Evolutionary conservation across 495 filamentous ascomycete genomes (phyloP).

Genomic region (Melanomma pulvis-pyrius): DNA sequence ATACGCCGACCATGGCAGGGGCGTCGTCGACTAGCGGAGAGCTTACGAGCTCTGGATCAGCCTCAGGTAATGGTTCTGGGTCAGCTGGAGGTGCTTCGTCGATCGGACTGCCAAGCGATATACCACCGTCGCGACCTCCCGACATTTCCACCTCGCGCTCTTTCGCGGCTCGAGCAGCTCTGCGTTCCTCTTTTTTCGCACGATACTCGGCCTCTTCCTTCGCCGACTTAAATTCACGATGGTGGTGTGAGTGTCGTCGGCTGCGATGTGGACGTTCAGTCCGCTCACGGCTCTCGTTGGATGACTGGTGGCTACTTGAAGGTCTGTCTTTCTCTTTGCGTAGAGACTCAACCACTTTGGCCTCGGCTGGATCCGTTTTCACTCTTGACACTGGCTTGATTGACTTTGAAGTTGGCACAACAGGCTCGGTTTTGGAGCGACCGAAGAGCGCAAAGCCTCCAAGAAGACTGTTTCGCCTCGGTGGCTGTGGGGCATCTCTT

Average conservation of each 20-base stretch:
- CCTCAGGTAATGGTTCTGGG: not conserved
- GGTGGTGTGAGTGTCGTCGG: conserved; percentile 30
- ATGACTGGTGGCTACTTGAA: conserved; percentile 21
- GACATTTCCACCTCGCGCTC: conserved; percentile 25
- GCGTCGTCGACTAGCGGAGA: conserved; percentile 25
- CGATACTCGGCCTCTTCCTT: conserved; percentile 34
- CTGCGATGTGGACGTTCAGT: conserved; percentile 27
- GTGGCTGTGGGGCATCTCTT: conserved; percentile 15
- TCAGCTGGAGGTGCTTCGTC: conserved; percentile 3
- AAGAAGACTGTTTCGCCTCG: conserved; percentile 26
- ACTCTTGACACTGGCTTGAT: conserved; percentile 26
- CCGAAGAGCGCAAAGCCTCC: conserved; percentile 29
- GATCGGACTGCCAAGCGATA: conserved; percentile 17
- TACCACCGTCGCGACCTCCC: conserved; percentile 19
- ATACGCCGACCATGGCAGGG: conserved; percentile 17
- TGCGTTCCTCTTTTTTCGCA: conserved; percentile 22
- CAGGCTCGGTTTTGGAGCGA: conserved; percentile 36
- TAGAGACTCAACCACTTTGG: conserved; percentile 36
- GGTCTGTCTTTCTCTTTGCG: conserved; percentile 24
- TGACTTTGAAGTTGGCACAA: conserved; percentile 24
- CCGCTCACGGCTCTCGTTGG: conserved; percentile 27
- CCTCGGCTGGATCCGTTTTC: conserved; percentile 23
- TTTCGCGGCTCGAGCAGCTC: conserved; percentile 27
- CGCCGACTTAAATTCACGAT: conserved; percentile 15
- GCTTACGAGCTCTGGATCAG: not conserved